These are phyloP conservation scores for Corrigiola litoralis DNA, from an alignment of 179 eudicot species.

Conservation along the genomic window DNA sequence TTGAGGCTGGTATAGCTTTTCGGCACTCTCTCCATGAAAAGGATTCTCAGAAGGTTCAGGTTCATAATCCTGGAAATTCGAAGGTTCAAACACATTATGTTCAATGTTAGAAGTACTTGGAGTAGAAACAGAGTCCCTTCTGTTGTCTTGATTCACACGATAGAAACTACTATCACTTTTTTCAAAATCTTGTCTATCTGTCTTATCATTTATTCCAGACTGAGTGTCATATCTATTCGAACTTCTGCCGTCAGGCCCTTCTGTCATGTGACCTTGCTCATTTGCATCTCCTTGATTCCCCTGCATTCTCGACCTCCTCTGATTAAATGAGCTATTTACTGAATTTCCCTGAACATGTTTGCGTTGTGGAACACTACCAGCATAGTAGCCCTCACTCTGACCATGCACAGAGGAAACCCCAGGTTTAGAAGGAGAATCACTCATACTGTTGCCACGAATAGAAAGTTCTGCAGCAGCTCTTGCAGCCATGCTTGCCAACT, in stretches of 20 bases:
- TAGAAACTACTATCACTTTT: constrained; percentile 8
- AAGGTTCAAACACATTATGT: constrained; percentile 5
- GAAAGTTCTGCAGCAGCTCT: constrained; percentile 89
- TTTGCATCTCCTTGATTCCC: constrained; percentile 22
- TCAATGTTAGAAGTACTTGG: constrained; percentile 12
- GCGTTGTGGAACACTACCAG: constrained; percentile 19
- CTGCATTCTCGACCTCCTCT: constrained; percentile 25
- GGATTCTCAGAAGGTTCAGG: constrained; percentile 26
- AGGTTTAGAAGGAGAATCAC: constrained; percentile 33
- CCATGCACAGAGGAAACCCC: constrained; percentile 22
- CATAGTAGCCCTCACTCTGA: constrained; percentile 22
- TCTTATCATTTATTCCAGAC: neutral
- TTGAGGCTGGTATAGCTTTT: constrained; percentile 23
- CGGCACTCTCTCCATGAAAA: constrained; percentile 23
- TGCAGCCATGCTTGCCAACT: constrained; percentile 84
- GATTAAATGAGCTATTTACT: constrained; percentile 23
- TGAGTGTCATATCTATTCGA: constrained; percentile 8
- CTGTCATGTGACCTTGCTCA: constrained; percentile 20
- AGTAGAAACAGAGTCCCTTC: constrained; percentile 11
- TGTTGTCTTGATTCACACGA: neutral
- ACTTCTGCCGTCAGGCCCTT: constrained; percentile 18
- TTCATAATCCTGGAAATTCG: constrained; percentile 17
- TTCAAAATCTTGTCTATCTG: neutral
- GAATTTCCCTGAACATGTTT: constrained; percentile 26
- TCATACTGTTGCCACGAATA: constrained; percentile 26